A percentile compares a stretch with the other conserved stretches of the same genome.
These are phyloP conservation scores for Phytopythium boreale DNA, from an alignment of 352 stramenopile genomes.

Conservation along the genomic window DNA sequence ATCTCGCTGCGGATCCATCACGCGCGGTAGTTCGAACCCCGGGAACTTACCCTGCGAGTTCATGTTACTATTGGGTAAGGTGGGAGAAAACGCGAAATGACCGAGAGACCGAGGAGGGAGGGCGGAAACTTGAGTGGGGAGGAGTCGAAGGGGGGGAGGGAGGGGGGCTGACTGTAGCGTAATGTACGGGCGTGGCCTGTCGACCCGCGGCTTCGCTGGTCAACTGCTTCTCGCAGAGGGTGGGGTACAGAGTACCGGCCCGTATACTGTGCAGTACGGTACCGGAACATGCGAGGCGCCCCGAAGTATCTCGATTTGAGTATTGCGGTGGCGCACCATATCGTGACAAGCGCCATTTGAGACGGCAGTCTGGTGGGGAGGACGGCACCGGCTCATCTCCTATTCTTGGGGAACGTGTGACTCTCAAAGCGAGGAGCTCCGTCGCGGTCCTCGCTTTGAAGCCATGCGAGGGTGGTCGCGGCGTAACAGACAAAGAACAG, in stretches of 20 bases:
- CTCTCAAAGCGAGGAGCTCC: not conserved
- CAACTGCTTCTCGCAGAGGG: not conserved
- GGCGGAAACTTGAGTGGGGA: not conserved
- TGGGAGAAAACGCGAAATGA: conserved; percentile 5
- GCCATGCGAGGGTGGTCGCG: not conserved
- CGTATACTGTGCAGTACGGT: not conserved
- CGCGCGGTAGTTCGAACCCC: not conserved
- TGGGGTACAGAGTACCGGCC: no score
- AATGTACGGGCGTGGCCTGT: not conserved
- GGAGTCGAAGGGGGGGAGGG: not conserved
- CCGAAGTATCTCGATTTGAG: not conserved
- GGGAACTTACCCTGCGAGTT: conserved; percentile 1
- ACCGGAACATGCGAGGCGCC: not conserved
- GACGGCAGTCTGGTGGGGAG: not conserved
- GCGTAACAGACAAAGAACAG: conserved; percentile 2
- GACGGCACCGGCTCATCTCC: conserved; percentile 6
- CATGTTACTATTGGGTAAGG: not conserved
- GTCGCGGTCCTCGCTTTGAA: not conserved
- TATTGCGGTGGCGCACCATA: not conserved
- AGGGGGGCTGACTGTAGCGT: not conserved
- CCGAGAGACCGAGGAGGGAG: not conserved
- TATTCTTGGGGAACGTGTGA: conserved; percentile 9
- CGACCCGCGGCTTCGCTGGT: not conserved
- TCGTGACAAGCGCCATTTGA: conserved; percentile 1
- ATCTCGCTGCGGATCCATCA: not conserved